Conservation (phyloP, 176 grass and related monocot genomes). For the Musa troglodytarum region DNA sequence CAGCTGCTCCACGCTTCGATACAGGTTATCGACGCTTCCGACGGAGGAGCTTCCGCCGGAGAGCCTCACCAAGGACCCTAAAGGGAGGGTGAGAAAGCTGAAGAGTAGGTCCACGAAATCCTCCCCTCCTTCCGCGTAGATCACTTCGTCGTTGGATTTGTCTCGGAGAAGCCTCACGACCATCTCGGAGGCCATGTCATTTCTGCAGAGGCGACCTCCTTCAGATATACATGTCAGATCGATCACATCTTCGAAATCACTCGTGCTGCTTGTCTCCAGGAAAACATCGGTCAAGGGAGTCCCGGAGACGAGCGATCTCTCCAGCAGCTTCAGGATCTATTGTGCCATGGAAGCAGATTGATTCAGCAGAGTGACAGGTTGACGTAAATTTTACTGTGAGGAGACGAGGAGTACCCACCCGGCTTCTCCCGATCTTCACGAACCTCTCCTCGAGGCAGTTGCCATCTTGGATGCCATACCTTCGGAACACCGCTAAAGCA, state of each 20-base stretch:
- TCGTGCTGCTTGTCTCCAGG: background rate
- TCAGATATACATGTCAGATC: no score
- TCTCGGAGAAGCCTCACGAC: background rate
- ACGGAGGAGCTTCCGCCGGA: background rate
- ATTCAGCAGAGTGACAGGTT: no score
- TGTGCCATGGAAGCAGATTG: no score
- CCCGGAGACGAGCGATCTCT: background rate
- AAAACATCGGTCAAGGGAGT: constrained; percentile 9
- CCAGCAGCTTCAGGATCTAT: constrained; percentile 4
- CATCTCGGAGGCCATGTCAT: background rate
- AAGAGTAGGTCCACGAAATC: constrained; percentile 6
- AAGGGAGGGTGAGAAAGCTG: constrained; percentile 10
- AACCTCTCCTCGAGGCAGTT: background rate
- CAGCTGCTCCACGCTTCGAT: background rate
- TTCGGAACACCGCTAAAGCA: background rate
- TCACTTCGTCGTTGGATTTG: background rate
- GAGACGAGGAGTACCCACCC: background rate
- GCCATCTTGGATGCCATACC: background rate
- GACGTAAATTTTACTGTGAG: no score
- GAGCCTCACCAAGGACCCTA: background rate
- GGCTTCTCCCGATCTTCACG: background rate
- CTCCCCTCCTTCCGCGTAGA: constrained; percentile 7
- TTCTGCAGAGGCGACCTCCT: background rate
- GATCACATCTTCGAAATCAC: background rate
- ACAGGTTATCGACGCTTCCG: constrained; percentile 6